A percentile compares a stretch with the other conserved stretches of the same genome.
Conservation (phyloP, 75 land plant genomes). For the Sequoiadendron giganteum region DNA sequence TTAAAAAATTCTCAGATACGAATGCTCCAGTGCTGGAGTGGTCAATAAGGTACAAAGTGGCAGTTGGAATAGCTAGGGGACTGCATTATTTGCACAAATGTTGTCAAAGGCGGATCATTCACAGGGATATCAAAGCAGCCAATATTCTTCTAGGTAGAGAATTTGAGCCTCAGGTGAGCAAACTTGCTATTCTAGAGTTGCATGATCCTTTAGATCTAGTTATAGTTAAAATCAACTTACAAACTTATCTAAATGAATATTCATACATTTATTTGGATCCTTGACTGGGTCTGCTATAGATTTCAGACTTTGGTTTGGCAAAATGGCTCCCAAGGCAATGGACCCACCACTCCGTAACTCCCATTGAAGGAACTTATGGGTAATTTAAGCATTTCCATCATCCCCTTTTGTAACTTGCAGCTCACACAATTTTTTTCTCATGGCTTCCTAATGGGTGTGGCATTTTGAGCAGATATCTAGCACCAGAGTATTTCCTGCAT, state of each 20-base stretch:
- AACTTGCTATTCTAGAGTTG: not conserved
- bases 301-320: constrained; percentile 48
- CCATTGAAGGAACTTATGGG: constrained; percentile 48
- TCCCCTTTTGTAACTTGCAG: not conserved
- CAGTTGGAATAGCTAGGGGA: constrained; percentile 42
- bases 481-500: constrained; percentile 67
- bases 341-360: constrained; percentile 43
- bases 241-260: not conserved
- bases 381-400: constrained; percentile 6
- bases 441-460: not conserved
- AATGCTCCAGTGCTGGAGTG: constrained; percentile 24
- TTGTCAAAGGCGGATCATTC: constrained; percentile 46
- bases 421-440: not conserved
- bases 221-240: not conserved
- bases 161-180: constrained; percentile 47
- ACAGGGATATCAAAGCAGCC: constrained; percentile 52
- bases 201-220: not conserved
- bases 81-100: constrained; percentile 38
- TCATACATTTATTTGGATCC: not conserved
- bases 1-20: constrained; percentile 1
- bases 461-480: constrained; percentile 40
- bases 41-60: constrained; percentile 36
- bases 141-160: constrained; percentile 39
- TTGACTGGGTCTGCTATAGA: constrained; percentile 14
- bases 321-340: constrained; percentile 43